Evolutionary conservation across 2,329 filamentous ascomycete species (phyloP), one percentile per base, ranked within the genome.

Genomic region (Xylaria sp.): DNA sequence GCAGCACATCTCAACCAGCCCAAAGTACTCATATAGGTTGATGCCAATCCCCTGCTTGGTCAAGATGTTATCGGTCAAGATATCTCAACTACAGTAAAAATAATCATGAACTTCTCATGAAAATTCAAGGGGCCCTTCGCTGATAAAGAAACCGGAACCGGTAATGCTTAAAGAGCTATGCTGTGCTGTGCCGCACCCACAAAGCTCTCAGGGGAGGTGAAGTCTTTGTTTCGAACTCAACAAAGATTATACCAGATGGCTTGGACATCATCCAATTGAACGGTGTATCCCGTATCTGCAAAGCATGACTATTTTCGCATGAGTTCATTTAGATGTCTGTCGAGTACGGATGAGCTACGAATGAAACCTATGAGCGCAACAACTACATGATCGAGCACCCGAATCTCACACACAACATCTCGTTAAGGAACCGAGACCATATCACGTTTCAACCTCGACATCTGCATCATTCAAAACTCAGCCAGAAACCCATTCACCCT

Each of bases 71-170:
- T 16, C 23, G n/a, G n/a, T n/a, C n/a, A n/a, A n/a, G n/a, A n/a
- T n/a, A n/a, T n/a, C n/a, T n/a, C n/a, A n/a, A n/a, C n/a, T n/a
- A n/a, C n/a, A 23, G 5, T 5, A 23, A 5, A 23, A 23, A 3
- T 23, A 4, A 23, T 5, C 23, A 5, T 30, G 23, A 30, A 3
- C 23, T 30, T 30, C 4, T 23, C 23, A 30, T 30, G 23, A 30
- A 30, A 30, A 30, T 30, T 5, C 5, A 5, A 30, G 23, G 5
- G 4, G 23, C 2, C 23, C 23, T 6, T 1, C 4, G 3, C 44
- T 19, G 47, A 30, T 11, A 13, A 10, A 48, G n/a, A 50, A 18
- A n/a, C 58, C 35, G 60, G 34, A 37, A 58, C 11, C 60, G 55
- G 55, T 23, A 52, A 49, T 30, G n/a, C 8, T 18, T 9, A 8